phyloP scores from a whole-genome alignment of 345 rosid genomes.

The Populus euphratica region DNA sequence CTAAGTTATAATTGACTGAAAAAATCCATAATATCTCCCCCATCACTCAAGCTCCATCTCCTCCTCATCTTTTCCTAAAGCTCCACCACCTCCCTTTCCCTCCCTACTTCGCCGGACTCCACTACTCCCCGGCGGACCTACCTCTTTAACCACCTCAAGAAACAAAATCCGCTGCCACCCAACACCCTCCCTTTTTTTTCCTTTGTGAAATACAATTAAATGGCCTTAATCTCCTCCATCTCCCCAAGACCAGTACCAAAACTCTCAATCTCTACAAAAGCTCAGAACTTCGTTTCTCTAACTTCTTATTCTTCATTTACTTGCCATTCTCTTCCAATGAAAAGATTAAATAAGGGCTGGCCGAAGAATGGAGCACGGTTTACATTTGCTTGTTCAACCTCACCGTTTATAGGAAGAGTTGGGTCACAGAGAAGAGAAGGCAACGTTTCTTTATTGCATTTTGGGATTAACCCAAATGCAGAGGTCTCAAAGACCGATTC shows the following conservation, averaged over 20 bases:
- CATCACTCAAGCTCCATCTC: not conserved
- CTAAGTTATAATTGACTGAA: no score
- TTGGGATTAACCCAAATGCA: constrained; percentile 43
- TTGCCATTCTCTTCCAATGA: constrained; percentile 7
- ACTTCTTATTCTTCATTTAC: constrained; percentile 14
- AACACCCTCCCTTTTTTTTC: not conserved
- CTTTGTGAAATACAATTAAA: constrained; percentile 3
- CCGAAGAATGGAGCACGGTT: constrained; percentile 21
- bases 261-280: constrained; percentile 2
- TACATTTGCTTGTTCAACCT: constrained; percentile 58
- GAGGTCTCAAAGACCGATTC: constrained; percentile 42
- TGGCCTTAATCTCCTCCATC: constrained; percentile 36
- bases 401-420: constrained; percentile 67
- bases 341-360: constrained; percentile 7
- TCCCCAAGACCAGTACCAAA: constrained; percentile 19
- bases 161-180: not conserved
- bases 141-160: not conserved
- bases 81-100: constrained; percentile 25
- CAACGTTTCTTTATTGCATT: constrained; percentile 60
- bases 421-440: constrained; percentile 75
- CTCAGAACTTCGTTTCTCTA: constrained; percentile 1
- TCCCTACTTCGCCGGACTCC: constrained; percentile 18
- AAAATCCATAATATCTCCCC: not conserved
- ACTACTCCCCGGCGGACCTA: constrained; percentile 11
- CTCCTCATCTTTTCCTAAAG: constrained; percentile 14